Conservation (phyloP, 768 basidiomycete genomes). For the Boletus vermiculosoides region DNA sequence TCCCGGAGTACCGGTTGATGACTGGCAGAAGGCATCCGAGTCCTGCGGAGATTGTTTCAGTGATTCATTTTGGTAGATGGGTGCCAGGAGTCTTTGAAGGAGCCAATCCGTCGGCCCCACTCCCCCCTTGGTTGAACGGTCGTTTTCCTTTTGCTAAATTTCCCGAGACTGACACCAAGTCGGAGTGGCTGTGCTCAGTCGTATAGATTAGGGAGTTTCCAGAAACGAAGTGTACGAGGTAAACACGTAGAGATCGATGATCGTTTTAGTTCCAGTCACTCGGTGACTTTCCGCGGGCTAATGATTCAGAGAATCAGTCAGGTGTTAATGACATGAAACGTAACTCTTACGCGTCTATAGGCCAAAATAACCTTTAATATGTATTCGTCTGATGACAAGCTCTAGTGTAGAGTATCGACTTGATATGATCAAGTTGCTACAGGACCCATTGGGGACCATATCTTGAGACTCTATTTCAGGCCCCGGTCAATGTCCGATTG, state of each 20-base stretch:
- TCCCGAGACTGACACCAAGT: neutral
- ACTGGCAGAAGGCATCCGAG: neutral
- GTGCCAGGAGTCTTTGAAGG: slow-evolving; percentile 11
- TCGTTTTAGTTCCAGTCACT: too few relatives aligned
- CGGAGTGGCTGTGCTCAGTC: slow-evolving; percentile 1
- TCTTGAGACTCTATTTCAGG: too few relatives aligned
- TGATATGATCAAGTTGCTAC: too few relatives aligned
- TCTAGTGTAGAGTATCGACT: too few relatives aligned
- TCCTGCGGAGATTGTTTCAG: slow-evolving; percentile 11
- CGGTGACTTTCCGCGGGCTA: too few relatives aligned
- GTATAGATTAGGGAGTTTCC: neutral
- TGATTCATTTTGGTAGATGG: slow-evolving; percentile 1
- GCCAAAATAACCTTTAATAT: neutral
- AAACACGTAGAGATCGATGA: neutral
- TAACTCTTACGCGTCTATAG: too few relatives aligned
- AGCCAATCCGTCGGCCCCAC: neutral
- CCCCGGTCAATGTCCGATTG: slow-evolving; percentile 1
- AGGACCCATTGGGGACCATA: too few relatives aligned
- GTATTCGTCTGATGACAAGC: too few relatives aligned
- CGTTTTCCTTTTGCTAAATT: neutral
- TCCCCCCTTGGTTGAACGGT: neutral
- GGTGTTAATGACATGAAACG: too few relatives aligned
- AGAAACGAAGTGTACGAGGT: neutral
- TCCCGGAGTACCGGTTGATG: neutral
- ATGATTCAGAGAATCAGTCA: too few relatives aligned